These are phyloP conservation scores for Neurospora crassa DNA, from an alignment of 2,329 filamentous ascomycete species.

Conservation along the genomic window DNA sequence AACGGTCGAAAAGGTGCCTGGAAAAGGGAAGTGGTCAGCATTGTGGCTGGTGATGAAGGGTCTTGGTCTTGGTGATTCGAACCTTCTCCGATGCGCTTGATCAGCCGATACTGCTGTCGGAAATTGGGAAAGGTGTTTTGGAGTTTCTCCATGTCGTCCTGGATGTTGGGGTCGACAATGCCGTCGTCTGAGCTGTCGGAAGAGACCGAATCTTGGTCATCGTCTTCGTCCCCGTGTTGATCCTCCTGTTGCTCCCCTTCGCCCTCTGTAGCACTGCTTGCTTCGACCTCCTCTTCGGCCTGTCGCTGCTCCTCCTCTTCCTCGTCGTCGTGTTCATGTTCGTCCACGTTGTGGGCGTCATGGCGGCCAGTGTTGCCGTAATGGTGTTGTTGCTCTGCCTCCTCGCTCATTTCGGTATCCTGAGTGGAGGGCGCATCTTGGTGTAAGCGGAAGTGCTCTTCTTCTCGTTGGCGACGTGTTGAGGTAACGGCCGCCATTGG, in stretches of 20 bases:
- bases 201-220: constrained; percentile 32
- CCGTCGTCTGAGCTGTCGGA: constrained; percentile 50
- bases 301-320: constrained; percentile 22
- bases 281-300: neutral
- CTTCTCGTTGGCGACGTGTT: constrained; percentile 22
- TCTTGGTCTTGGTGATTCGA: constrained; percentile 14
- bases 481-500: constrained; percentile 14
- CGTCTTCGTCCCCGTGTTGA: constrained; percentile 22
- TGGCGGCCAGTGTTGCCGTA: constrained; percentile 17
- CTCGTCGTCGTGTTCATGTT: constrained; percentile 22
- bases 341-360: constrained; percentile 22
- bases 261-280: constrained; percentile 12
- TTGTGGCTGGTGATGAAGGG: neutral
- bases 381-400: constrained; percentile 18
- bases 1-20: constrained; percentile 95
- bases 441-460: constrained; percentile 36
- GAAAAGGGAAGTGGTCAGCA: constrained; percentile 9
- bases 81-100: constrained; percentile 98
- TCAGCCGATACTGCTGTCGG: constrained; percentile 72
- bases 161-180: constrained; percentile 59
- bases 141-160: constrained; percentile 80
- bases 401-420: constrained; percentile 40
- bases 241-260: constrained; percentile 30
- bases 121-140: constrained; percentile 77
- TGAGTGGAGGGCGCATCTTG: constrained; percentile 38